Percentiles rank a stretch among this genome's conserved stretches.
Evolutionary conservation across 768 basidiomycete species (phyloP).

Genomic region (Termitomyces sp.): DNA sequence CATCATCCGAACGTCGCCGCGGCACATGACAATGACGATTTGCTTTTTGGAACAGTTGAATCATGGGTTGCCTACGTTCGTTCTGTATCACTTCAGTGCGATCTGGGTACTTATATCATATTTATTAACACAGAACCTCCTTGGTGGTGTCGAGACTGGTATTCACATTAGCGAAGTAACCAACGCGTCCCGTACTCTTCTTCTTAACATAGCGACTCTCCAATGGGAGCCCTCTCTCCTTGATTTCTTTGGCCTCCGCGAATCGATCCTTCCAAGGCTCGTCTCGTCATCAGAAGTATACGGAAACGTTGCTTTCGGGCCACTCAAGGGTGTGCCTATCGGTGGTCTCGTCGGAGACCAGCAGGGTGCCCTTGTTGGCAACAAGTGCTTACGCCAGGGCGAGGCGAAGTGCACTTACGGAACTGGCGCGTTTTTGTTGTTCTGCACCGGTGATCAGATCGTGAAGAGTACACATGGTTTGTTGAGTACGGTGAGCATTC

Average conservation of each 20-base stretch:
- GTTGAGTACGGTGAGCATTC: conserved; percentile 66
- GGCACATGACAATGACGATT: conserved; percentile 76
- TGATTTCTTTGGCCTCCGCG: conserved; percentile 79
- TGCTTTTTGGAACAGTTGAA: conserved; percentile 93
- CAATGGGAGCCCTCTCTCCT: conserved; percentile 81
- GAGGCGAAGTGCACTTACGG: conserved; percentile 99
- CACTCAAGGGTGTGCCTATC: conserved; percentile 73
- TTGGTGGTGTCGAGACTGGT: conserved; percentile 65
- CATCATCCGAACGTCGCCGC: conserved; percentile 68
- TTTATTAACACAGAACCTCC: conserved; percentile 54
- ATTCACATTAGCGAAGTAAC: conserved; percentile 90
- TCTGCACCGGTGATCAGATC: conserved; percentile 87
- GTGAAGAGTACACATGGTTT: conserved; percentile 84
- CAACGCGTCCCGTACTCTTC: conserved; percentile 94
- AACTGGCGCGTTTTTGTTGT: conserved; percentile 93
- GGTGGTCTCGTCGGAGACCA: conserved; percentile 97
- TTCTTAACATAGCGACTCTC: conserved; percentile 78
- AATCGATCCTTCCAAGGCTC: conserved; percentile 77
- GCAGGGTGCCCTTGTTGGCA: conserved; percentile 93
- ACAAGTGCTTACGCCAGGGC: conserved; percentile 88
- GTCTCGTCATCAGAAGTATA: conserved; percentile 93
- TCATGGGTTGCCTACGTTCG: conserved; percentile 91
- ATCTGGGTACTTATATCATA: conserved; percentile 6
- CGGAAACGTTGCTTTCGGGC: conserved; percentile 64
- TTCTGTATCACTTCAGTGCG: background rate